phyloP scores from a whole-genome alignment of 2,329 filamentous ascomycete genomes.

The Hypoxylon sp. region DNA sequence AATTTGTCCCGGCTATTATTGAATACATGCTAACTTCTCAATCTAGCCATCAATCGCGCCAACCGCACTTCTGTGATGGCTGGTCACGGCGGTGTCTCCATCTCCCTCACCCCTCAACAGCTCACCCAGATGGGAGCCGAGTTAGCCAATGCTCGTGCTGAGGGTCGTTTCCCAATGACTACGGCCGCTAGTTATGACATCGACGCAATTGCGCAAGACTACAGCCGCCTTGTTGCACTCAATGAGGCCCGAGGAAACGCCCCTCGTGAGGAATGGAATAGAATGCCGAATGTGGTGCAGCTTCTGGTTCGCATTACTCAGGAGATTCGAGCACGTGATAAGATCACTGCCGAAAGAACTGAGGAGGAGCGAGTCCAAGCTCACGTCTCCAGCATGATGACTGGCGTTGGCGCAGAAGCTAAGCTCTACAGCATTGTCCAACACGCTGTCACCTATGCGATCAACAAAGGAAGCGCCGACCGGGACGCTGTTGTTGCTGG shows the following conservation, averaged over 20 bases:
- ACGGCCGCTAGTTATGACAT: slow-evolving; percentile 49
- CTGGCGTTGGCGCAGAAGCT: slow-evolving; percentile 47
- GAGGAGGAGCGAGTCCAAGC: slow-evolving; percentile 45
- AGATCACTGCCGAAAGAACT: slow-evolving; percentile 43
- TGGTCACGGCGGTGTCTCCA: background rate
- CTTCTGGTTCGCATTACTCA: slow-evolving; percentile 55
- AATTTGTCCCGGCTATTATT: background rate
- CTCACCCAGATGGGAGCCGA: slow-evolving; percentile 53
- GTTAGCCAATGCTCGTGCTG: slow-evolving; percentile 54
- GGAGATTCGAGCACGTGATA: slow-evolving; percentile 57
- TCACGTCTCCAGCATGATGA: slow-evolving; percentile 48
- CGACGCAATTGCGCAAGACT: slow-evolving; percentile 54
- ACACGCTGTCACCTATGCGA: slow-evolving; percentile 49
- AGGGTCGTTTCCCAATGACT: slow-evolving; percentile 55
- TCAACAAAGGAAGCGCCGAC: slow-evolving; percentile 61
- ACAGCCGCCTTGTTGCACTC: slow-evolving; percentile 52
- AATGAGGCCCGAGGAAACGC: slow-evolving; percentile 46
- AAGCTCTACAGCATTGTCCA: slow-evolving; percentile 50
- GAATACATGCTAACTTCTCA: slow-evolving; percentile 8
- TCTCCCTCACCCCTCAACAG: slow-evolving; percentile 17
- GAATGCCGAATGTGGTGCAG: slow-evolving; percentile 15
- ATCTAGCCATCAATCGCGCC: slow-evolving; percentile 3
- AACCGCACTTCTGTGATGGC: background rate
- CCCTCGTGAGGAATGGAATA: slow-evolving; percentile 41
- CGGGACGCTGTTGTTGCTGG: slow-evolving; percentile 57